Evolutionary conservation across 352 stramenopile genomes (phyloP).

Genomic region (Phytophthora colocasiae): DNA sequence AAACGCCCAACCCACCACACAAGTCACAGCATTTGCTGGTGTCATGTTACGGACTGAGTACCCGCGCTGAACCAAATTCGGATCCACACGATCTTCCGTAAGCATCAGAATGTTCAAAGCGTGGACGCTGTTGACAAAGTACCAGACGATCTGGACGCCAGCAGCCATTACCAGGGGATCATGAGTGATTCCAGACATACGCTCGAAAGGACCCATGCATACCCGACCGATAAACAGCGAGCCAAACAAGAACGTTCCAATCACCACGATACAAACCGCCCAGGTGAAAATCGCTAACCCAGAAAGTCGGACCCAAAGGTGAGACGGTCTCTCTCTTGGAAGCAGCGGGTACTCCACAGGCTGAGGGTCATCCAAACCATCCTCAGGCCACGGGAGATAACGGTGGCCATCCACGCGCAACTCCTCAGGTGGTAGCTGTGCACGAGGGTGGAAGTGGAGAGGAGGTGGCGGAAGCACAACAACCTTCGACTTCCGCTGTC

Average conservation of each 20-base stretch:
- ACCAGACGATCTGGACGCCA: conserved; percentile 81
- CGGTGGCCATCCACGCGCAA: conserved; percentile 73
- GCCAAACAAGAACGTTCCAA: conserved; percentile 72
- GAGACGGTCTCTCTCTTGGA: conserved; percentile 52
- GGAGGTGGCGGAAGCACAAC: conserved; percentile 72
- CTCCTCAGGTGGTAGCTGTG: conserved; percentile 72
- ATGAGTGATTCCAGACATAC: conserved; percentile 70
- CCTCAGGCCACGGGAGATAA: conserved; percentile 87
- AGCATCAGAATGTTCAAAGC: conserved; percentile 66
- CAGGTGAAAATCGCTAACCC: conserved; percentile 65
- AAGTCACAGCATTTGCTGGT: conserved; percentile 50
- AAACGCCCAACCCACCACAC: conserved; percentile 73
- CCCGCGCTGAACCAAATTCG: conserved; percentile 58
- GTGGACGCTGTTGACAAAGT: conserved; percentile 72
- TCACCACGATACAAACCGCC: conserved; percentile 62
- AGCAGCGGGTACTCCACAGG: conserved; percentile 80
- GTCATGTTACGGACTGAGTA: conserved; percentile 81
- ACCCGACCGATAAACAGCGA: conserved; percentile 73
- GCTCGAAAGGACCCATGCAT: conserved; percentile 77
- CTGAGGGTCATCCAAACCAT: conserved; percentile 74
- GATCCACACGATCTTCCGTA: conserved; percentile 68
- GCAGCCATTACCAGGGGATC: conserved; percentile 79
- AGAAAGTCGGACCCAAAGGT: conserved; percentile 62
- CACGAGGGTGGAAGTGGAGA: conserved; percentile 83
- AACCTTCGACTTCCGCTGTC: conserved; percentile 38